Evolutionary conservation across 495 filamentous ascomycete species (phyloP).

Genomic region (Penicillium paradoxum): DNA sequence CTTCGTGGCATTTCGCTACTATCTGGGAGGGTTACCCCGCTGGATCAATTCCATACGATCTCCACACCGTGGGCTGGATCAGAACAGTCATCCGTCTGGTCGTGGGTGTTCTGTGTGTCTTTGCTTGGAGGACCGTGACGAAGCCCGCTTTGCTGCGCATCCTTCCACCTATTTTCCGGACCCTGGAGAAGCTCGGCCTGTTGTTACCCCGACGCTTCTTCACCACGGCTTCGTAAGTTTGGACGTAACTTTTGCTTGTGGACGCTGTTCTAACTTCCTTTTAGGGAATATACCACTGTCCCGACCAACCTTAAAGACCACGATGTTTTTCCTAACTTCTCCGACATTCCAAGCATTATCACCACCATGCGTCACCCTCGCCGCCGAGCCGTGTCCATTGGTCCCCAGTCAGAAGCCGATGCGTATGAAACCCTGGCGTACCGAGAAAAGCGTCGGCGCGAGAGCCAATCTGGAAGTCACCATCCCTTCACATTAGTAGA

Average conservation of each 20-base stretch:
- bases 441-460: constrained; percentile 71
- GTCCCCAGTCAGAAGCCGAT: constrained; percentile 91
- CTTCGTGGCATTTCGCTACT: constrained; percentile 71
- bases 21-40: constrained; percentile 55
- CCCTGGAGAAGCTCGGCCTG: constrained; percentile 73
- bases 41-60: constrained; percentile 59
- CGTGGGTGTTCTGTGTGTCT: constrained; percentile 74
- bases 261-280: neutral
- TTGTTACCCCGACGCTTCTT: constrained; percentile 83
- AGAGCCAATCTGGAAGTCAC: constrained; percentile 53
- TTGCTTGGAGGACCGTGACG: constrained; percentile 81
- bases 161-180: constrained; percentile 81
- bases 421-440: constrained; percentile 96
- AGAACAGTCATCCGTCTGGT: constrained; percentile 60
- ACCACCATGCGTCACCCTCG: constrained; percentile 74
- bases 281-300: constrained; percentile 77
- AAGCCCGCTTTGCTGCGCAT: constrained; percentile 75
- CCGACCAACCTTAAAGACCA: constrained; percentile 73
- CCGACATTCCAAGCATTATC: constrained; percentile 74
- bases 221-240: constrained; percentile 70
- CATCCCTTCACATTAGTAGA: constrained; percentile 25
- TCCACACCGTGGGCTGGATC: constrained; percentile 56
- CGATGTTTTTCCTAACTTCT: constrained; percentile 79
- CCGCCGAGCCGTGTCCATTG: constrained; percentile 78
- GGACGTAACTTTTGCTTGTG: neutral